Evolutionary conservation across 371 early-diverging fungal genomes (phyloP).

Genomic region (Lichtheimia ramosa): DNA sequence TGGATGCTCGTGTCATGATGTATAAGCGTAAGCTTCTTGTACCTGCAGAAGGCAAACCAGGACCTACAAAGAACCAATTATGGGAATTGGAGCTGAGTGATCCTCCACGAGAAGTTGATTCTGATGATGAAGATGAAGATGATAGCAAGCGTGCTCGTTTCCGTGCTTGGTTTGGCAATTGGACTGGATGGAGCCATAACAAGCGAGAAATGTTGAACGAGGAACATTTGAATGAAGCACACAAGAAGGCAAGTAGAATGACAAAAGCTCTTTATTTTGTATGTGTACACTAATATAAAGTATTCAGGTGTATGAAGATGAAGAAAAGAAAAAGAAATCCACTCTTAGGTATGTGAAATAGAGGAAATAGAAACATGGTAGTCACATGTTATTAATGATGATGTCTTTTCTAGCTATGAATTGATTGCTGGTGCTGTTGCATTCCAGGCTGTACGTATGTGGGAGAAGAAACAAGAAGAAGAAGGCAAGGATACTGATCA

Average conservation of each 20-base stretch:
- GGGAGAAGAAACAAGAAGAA: slow-evolving; percentile 43
- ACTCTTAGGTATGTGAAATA: slow-evolving; percentile 32
- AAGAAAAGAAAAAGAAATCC: slow-evolving; percentile 38
- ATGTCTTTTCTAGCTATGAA: slow-evolving; percentile 37
- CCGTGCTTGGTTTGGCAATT: slow-evolving; percentile 45
- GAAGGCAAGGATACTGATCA: slow-evolving; percentile 39
- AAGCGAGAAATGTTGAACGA: slow-evolving; percentile 35
- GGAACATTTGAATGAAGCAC: slow-evolving; percentile 35
- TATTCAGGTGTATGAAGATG: slow-evolving; percentile 33
- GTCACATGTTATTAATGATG: slow-evolving; percentile 20
- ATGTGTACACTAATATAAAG: too few species aligned
- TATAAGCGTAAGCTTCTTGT: slow-evolving; percentile 27
- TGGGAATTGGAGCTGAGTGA: slow-evolving; percentile 39
- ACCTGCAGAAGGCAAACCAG: slow-evolving; percentile 16
- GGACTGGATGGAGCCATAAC: slow-evolving; percentile 36
- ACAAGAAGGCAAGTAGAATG: too few species aligned
- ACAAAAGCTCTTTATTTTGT: too few species aligned
- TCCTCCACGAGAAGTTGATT: slow-evolving; percentile 31
- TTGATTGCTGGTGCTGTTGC: slow-evolving; percentile 65
- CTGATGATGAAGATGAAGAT: slow-evolving; percentile 37
- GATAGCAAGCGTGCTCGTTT: slow-evolving; percentile 35
- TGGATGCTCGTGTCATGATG: slow-evolving; percentile 36
- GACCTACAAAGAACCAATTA: slow-evolving; percentile 26
- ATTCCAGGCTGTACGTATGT: slow-evolving; percentile 51
- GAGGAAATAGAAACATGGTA: too few species aligned